Base-by-base conservation (phyloP, 306 rosid species). In the Pyrus bretschneideri region DNA sequence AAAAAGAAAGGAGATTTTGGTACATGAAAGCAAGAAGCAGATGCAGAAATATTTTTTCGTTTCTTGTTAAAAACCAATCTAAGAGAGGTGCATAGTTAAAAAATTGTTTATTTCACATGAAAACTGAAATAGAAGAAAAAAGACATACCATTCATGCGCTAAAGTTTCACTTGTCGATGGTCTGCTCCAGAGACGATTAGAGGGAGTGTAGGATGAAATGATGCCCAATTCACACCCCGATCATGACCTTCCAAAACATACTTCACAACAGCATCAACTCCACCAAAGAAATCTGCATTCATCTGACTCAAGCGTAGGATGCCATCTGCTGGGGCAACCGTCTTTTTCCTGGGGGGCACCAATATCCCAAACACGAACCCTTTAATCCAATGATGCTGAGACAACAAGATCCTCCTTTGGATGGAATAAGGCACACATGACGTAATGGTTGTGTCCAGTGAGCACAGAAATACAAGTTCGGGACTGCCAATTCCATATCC, bases 401-500 rank as follows among this genome's bases (percentile, higher is more conserved):
- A 93, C 96, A 77, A 89, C 92, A 70, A 93, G 88, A 77, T 93
- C 97, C 80, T 93, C 96, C 74, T 90, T 93, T 10, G 92, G 93
- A 78, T 93, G 97, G 78, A 93, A 93, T 5, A 91, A 82, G 61
- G 97, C 97, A 64, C 97, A 93, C 97, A 90, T 93, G 61, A 93
- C 97, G 69, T 93, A 93, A 79, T 93, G 97, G 74, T 93, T 93
- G 83, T 93, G 97, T 35, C 97, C 96, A 49, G 97, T 93, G 71
- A 93, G 81, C 78, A 90, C 97, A 82, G 97, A 93, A 69, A 93
- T 87, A 44, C 97, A 93, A 58, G 93, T 93, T 15, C 97, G 92
- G 44, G 97, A 93, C 78, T 93, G 97, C 97, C 97, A 93, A 75
- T 93, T 93, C 97, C 96, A 93, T 19, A 93, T 86, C 70, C 97